Conservation (phyloP, 179 eudicot species). For the Spergularia azorica region DNA sequence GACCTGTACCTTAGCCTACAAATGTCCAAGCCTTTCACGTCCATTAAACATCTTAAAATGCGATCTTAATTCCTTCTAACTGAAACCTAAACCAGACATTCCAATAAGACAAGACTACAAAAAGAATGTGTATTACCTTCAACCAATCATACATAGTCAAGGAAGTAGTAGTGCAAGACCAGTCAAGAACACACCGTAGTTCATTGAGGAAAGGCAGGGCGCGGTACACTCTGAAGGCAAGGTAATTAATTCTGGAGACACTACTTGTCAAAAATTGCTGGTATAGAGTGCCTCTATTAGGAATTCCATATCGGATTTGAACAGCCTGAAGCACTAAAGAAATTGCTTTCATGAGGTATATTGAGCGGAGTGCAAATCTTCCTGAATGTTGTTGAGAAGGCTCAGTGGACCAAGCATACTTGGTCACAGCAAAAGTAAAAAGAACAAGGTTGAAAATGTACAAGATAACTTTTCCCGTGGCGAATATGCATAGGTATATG, state of each 20-base stretch:
- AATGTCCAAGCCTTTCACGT: too few relatives aligned
- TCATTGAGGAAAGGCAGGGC: conserved; percentile 96
- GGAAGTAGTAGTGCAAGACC: conserved; percentile 99
- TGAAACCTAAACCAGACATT: background rate
- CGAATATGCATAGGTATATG: conserved; percentile 90
- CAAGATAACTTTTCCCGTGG: conserved; percentile 80
- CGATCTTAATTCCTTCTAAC: background rate
- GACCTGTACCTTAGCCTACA: too few relatives aligned
- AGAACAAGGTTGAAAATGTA: conserved; percentile 82
- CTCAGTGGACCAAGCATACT: conserved; percentile 92
- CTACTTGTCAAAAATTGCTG: conserved; percentile 90
- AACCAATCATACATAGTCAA: conserved; percentile 99
- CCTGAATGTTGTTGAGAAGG: conserved; percentile 66
- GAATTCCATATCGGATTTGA: conserved; percentile 91
- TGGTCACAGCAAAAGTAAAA: conserved; percentile 78
- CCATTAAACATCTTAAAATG: too few relatives aligned
- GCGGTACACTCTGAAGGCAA: conserved; percentile 87
- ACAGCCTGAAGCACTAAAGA: conserved; percentile 94
- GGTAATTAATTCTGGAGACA: conserved; percentile 74
- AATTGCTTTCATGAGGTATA: conserved; percentile 80
- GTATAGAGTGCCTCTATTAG: conserved; percentile 92
- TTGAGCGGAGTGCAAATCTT: conserved; percentile 79
- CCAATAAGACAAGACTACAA: background rate
- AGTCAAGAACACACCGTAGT: conserved; percentile 94
- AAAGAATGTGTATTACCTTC: conserved; percentile 50